Evolutionary conservation across 2,329 filamentous ascomycete species (phyloP).

Genomic region (Sclerotinia sclerotiorum): DNA sequence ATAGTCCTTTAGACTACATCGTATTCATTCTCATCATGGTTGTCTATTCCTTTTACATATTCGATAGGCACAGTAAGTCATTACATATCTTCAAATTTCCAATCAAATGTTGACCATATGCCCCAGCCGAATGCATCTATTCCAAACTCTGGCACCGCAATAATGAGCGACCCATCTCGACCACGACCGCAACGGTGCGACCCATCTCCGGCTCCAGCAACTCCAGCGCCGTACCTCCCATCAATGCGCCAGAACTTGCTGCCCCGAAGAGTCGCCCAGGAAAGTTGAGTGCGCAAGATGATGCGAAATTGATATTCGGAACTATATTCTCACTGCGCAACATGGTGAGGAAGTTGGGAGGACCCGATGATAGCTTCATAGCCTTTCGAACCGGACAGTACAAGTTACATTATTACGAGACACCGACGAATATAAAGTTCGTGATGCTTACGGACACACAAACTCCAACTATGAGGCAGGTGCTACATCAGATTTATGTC

Average conservation of each 20-base stretch:
- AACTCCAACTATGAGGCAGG: constrained; percentile 86
- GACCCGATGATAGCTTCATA: constrained; percentile 90
- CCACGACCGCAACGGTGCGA: constrained; percentile 46
- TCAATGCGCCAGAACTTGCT: constrained; percentile 36
- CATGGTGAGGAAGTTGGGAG: constrained; percentile 93
- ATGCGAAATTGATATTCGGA: constrained; percentile 96
- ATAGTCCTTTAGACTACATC: background rate
- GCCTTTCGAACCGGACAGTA: constrained; percentile 92
- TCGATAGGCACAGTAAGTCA: constrained; percentile 88
- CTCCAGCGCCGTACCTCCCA: constrained; percentile 43
- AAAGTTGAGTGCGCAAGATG: constrained; percentile 60
- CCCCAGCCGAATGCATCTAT: constrained; percentile 93
- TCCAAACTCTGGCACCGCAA: constrained; percentile 70
- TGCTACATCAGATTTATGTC: constrained; percentile 96
- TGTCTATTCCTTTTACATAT: constrained; percentile 98
- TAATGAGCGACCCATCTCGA: constrained; percentile 34
- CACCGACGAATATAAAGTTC: constrained; percentile 90
- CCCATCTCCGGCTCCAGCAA: constrained; percentile 50
- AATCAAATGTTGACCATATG: constrained; percentile 25
- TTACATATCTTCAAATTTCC: constrained; percentile 16
- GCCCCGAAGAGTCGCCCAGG: constrained; percentile 39
- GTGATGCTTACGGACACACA: constrained; percentile 93
- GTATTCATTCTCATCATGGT: constrained; percentile 58
- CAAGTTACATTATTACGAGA: constrained; percentile 99
- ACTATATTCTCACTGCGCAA: constrained; percentile 95